These are phyloP conservation scores for Botrytis medusae DNA, from an alignment of 2,329 filamentous ascomycete genomes.

Conservation along the genomic window DNA sequence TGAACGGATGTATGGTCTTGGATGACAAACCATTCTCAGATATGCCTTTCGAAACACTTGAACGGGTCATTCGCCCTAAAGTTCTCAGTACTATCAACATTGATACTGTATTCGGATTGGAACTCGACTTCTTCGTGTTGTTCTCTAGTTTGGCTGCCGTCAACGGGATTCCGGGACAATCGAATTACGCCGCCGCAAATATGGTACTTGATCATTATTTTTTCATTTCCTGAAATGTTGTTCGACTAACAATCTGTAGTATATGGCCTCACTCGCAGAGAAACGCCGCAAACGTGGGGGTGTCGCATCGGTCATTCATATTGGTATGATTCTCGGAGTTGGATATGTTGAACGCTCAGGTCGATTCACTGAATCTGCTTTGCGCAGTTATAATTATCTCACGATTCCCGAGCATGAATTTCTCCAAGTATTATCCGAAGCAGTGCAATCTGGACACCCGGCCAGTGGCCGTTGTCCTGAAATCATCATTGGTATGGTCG, in stretches of 20 bases:
- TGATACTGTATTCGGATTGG: conserved; percentile 38
- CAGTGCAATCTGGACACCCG: conserved; percentile 40
- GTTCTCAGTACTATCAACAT: conserved; percentile 40
- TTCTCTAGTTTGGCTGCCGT: conserved; percentile 42
- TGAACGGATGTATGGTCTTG: conserved; percentile 46
- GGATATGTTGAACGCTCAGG: conserved; percentile 40
- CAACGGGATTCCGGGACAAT: conserved; percentile 41
- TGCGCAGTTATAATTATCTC: conserved; percentile 7
- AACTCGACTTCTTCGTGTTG: conserved; percentile 47
- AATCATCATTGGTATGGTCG: conserved; percentile 20
- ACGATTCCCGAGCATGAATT: conserved; percentile 43
- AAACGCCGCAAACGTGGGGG: conserved; percentile 45
- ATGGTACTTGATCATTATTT: conserved; percentile 26
- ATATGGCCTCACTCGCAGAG: conserved; percentile 45
- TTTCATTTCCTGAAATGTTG: neutral
- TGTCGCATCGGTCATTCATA: conserved; percentile 50
- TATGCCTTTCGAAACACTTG: conserved; percentile 36
- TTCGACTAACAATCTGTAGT: conserved; percentile 29
- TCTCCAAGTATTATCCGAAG: conserved; percentile 46
- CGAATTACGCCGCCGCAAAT: conserved; percentile 45
- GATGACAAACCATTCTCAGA: conserved; percentile 40
- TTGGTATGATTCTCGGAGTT: conserved; percentile 50
- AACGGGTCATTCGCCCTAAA: conserved; percentile 40
- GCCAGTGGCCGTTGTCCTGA: neutral
- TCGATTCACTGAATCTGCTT: neutral